Conservation (phyloP, 2,329 filamentous ascomycete genomes). For the Lithohypha guttulata region DNA sequence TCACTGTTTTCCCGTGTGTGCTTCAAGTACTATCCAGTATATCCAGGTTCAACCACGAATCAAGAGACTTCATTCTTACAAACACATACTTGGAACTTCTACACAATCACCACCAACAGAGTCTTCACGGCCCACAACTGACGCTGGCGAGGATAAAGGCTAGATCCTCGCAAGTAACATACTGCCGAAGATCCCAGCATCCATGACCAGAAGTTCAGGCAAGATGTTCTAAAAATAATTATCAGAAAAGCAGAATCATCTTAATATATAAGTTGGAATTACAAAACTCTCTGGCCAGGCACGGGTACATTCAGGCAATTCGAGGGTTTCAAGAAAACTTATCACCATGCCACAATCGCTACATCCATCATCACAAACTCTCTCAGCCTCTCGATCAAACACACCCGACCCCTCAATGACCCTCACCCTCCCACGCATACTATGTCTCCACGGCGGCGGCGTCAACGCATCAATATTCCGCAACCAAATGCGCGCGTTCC, state of each 20-base stretch:
- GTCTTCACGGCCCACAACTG: not conserved
- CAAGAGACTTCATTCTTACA: too few species aligned
- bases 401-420: constrained; percentile 12
- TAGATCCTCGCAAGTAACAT: not conserved
- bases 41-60: too few species aligned
- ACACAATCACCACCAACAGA: too few species aligned
- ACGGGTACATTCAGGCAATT: not conserved
- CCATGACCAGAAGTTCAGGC: not conserved
- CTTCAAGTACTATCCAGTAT: too few species aligned
- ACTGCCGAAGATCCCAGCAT: not conserved
- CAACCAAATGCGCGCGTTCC: constrained; percentile 52
- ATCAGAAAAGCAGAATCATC: not conserved
- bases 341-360: not conserved
- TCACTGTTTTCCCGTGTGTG: too few species aligned
- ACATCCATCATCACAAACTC: not conserved
- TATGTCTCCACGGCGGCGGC: constrained; percentile 73
- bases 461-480: constrained; percentile 61
- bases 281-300: not conserved
- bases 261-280: not conserved
- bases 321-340: not conserved
- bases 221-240: not conserved
- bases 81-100: too few species aligned
- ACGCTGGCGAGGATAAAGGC: not conserved
- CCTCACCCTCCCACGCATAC: constrained; percentile 51
- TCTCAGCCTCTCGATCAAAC: constrained; percentile 3